Base-by-base conservation (phyloP, 257 asterid species). In the Solanum chaucha region DNA sequence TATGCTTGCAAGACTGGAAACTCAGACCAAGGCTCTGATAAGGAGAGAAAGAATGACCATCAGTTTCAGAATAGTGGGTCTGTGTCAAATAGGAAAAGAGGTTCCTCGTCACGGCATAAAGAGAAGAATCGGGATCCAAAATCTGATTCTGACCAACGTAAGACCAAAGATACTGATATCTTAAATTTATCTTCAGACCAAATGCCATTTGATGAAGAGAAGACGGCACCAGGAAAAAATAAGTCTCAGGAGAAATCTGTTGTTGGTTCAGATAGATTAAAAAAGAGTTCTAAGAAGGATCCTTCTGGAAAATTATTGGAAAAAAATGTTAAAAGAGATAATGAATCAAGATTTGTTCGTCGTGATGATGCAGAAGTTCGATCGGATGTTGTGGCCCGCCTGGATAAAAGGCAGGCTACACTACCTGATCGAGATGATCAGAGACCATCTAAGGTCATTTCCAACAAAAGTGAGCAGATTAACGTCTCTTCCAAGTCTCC, bases 171-270 rank as follows among this genome's bases (percentile, higher is more conserved):
- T 88, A 82, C 89, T 61, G 93, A 92, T 89, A 88, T 88, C 40
- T 83, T 89, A 38, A 91, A 87, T 90, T 81, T 81, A 48, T 81
- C 92, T 82, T 87, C 87, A 75, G 91, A 89, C 88, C 89, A 89
- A 40, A 40, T 41, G 59, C 89, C 91, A 82, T 55, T 83, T 51
- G 80, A 89, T 22, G 94, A 91, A 89, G 97, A 92, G 65, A 93
- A 93, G 88, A 82, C 88, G 70, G 93, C 92, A 87, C 94, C 93
- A 84, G 92, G 94, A 89, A 90, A 91, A 92, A 94, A 86, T 91
- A 94, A 91, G 89, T 86, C 86, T 24, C 94, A 86, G 26, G 98
- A 92, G 84, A 92, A 89, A 87, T 88, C 91, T 85, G 86, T 88
- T 84, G 88, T 90, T 88, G 40, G 88, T 87, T 91, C 92, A 86